Percentiles rank a stretch among this genome's conserved stretches.
phyloP scores from a whole-genome alignment of 1,284 basidiomycete genomes.

The Ustilago crameri region DNA sequence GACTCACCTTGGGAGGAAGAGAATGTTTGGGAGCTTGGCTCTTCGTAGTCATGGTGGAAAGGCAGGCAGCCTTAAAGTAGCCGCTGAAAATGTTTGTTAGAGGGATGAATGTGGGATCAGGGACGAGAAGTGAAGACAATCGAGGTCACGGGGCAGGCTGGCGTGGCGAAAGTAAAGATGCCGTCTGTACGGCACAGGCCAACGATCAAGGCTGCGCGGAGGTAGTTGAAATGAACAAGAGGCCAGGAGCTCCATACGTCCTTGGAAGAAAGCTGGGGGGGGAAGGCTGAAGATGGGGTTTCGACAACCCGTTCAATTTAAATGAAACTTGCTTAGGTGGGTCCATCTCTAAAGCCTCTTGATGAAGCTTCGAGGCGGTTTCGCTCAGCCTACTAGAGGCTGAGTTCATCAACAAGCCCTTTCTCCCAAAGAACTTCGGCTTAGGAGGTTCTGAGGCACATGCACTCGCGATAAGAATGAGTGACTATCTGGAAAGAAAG shows the following conservation, averaged over 20 bases:
- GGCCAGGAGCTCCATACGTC: slow-evolving; percentile 25
- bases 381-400: slow-evolving; percentile 7
- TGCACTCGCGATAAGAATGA: neutral
- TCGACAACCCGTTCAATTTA: slow-evolving; percentile 24
- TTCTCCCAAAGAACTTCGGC: slow-evolving; percentile 3
- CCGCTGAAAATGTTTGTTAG: too few species aligned
- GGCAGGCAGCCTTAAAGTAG: too few species aligned
- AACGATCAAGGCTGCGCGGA: slow-evolving; percentile 7
- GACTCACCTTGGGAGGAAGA: slow-evolving; percentile 44
- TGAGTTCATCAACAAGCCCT: slow-evolving; percentile 2
- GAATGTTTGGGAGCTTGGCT: slow-evolving; percentile 36
- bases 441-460: slow-evolving; percentile 10
- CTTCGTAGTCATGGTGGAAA: slow-evolving; percentile 33
- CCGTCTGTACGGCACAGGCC: slow-evolving; percentile 1
- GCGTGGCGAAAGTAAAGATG: slow-evolving; percentile 14
- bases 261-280: slow-evolving; percentile 8
- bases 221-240: slow-evolving; percentile 15
- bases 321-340: slow-evolving; percentile 26
- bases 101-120: slow-evolving; percentile 14
- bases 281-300: slow-evolving; percentile 2
- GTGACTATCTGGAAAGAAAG: neutral
- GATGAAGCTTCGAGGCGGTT: slow-evolving; percentile 8
- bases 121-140: slow-evolving; percentile 11
- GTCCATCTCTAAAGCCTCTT: slow-evolving; percentile 10
- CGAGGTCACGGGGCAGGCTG: slow-evolving; percentile 10